A percentile compares a stretch with the other conserved stretches of the same genome.
Evolutionary conservation across 2,329 filamentous ascomycete species (phyloP).

Genomic region (Fragosphaeria purpurea): DNA sequence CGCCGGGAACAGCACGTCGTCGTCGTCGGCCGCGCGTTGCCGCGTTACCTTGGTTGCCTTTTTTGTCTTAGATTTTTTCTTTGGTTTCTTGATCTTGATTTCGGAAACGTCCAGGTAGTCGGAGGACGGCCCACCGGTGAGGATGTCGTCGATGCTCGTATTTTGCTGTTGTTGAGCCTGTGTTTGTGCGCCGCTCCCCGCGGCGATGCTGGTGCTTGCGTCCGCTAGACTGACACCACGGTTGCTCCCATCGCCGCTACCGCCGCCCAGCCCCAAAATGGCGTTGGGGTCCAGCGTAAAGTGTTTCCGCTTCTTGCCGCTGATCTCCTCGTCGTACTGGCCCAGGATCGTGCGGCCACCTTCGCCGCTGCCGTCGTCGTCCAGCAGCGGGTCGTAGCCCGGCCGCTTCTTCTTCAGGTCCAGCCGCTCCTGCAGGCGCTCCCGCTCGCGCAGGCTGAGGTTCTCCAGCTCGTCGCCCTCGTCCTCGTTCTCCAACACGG

Average conservation of each 20-base stretch:
- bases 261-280: constrained; percentile 52
- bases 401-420: constrained; percentile 85
- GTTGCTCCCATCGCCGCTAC: constrained; percentile 24
- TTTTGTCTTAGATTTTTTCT: constrained; percentile 68
- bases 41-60: constrained; percentile 70
- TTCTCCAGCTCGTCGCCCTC: constrained; percentile 88
- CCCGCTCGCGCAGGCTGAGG: constrained; percentile 57
- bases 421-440: constrained; percentile 64
- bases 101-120: constrained; percentile 84
- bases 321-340: constrained; percentile 93
- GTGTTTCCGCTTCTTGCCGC: constrained; percentile 75
- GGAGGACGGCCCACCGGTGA: constrained; percentile 57
- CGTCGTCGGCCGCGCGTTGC: constrained; percentile 52
- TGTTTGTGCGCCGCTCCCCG: constrained; percentile 7
- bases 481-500: constrained; percentile 73
- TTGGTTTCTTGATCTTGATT: constrained; percentile 88
- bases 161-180: constrained; percentile 50
- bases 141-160: constrained; percentile 63
- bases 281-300: constrained; percentile 81
- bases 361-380: constrained; percentile 51
- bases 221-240: not conserved
- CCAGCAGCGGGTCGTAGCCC: constrained; percentile 68
- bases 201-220: constrained; percentile 5
- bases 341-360: constrained; percentile 61
- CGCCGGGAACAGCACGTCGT: constrained; percentile 43